Evolutionary conservation across 306 rosid genomes (phyloP), one percentile per base, ranked within the genome.

Genomic region (Boehmeria nivea): DNA sequence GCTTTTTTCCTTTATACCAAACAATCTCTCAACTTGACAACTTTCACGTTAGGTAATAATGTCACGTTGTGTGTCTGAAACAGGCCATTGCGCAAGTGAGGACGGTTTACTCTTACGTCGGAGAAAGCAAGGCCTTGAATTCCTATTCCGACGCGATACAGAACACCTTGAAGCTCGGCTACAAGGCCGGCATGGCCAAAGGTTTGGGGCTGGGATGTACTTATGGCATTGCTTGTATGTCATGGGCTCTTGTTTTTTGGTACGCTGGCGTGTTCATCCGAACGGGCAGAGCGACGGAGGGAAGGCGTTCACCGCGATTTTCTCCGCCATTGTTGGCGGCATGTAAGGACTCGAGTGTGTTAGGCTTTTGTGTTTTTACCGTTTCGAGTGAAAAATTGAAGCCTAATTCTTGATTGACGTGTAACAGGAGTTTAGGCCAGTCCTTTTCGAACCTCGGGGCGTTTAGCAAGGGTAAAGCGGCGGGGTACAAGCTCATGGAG

Each of bases 221-320:
- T n/a, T 93, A 93, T 69, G 99, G 96, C 6, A 93, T 93, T 44
- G 99, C 99, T 19, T 93, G 99, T 65, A 93, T 93, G 99, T 93
- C 99, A 0, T 93, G 99, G 99, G 99, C 99, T 10, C 84, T 93
- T 3, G 99, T 87, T 48, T 93, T 87, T 55, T 93, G 99, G 99
- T 93, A 93, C 40, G 99, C 99, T 0, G 96, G 99, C 2, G 99
- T 93, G 50, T 93, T 93, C 63, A 88, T 93, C 70, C 55, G 99
- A 93, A 85, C 53, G 99, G 96, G 27, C 99, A 93, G 62, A 73
- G 86, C 28, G 99, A 93, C 27, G 99, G 96, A 2, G 99, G 99
- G 64, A 87, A 93, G 61, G 96, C 99, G 13, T 93, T 93, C 79
- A 93, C 99, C 2, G 94, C 99, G 20, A 93, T 93, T 62, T 93